These are phyloP conservation scores for Wickerhamomyces mucosus DNA, from an alignment of 805 yeast genomes.

Conservation along the genomic window DNA sequence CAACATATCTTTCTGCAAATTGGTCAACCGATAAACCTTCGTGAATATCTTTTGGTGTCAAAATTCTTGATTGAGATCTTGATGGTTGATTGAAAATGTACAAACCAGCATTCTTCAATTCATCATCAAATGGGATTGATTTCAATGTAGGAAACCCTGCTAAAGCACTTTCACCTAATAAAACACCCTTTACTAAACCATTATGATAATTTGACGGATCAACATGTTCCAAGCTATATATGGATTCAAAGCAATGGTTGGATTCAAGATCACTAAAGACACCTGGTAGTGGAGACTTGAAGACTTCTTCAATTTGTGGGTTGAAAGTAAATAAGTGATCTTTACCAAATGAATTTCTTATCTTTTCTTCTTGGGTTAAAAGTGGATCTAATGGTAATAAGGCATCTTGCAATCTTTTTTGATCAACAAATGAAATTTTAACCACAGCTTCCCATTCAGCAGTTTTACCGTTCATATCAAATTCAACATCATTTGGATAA, in stretches of 20 bases:
- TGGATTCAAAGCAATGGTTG: constrained; percentile 65
- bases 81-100: constrained; percentile 80
- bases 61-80: constrained; percentile 69
- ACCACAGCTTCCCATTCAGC: constrained; percentile 99
- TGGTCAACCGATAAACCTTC: constrained; percentile 49
- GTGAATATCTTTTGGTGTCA: constrained; percentile 49
- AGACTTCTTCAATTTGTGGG: constrained; percentile 61
- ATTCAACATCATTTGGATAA: constrained; percentile 80
- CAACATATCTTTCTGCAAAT: constrained; percentile 53
- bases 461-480: constrained; percentile 90
- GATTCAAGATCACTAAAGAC: constrained; percentile 70
- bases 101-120: constrained; percentile 53
- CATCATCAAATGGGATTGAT: constrained; percentile 51
- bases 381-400: constrained; percentile 55
- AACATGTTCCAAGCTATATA: constrained; percentile 42
- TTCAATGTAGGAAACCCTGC: constrained; percentile 89
- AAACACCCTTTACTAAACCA: constrained; percentile 60
- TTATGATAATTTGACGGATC: constrained; percentile 28
- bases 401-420: constrained; percentile 59
- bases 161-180: constrained; percentile 55
- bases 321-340: constrained; percentile 63
- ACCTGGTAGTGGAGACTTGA: constrained; percentile 69
- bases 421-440: constrained; percentile 84
- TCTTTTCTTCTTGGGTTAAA: constrained; percentile 59
- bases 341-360: constrained; percentile 66